Percentiles rank a stretch among this genome's conserved stretches.
Conservation (phyloP, 208 protist species). For the Trypanosoma conorhini region DNA sequence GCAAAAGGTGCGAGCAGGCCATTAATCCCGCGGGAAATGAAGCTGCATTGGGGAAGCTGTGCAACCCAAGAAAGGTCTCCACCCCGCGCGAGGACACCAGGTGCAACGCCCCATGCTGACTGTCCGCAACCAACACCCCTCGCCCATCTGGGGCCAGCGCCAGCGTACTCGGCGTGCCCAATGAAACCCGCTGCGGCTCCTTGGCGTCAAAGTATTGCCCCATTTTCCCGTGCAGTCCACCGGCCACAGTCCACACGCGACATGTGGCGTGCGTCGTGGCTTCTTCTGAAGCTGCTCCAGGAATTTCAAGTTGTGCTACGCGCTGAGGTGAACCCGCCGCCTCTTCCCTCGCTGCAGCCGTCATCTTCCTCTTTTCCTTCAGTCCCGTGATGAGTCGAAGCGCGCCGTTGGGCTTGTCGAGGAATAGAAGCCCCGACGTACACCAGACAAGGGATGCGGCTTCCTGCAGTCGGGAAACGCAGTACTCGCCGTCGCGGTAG, state of each 20-base stretch:
- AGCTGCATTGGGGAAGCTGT: constrained; percentile 28
- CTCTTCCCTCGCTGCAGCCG: neutral
- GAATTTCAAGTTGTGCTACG: neutral
- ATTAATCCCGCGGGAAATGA: neutral
- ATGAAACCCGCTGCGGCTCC: constrained; percentile 28
- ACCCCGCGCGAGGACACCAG: constrained; percentile 49
- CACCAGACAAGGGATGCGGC: constrained; percentile 65
- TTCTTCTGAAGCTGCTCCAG: constrained; percentile 5
- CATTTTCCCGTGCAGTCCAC: constrained; percentile 17
- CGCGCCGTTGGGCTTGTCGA: constrained; percentile 58
- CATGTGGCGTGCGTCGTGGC: neutral
- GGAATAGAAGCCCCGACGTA: constrained; percentile 62
- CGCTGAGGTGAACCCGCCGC: neutral
- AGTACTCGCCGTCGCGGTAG: constrained; percentile 73
- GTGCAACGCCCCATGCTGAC: constrained; percentile 42
- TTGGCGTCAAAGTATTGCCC: constrained; percentile 36
- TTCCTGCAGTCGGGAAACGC: constrained; percentile 41
- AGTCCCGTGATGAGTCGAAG: constrained; percentile 65
- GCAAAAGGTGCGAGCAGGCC: constrained; percentile 21
- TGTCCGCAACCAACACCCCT: constrained; percentile 50
- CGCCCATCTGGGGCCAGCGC: constrained; percentile 44
- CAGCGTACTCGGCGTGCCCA: constrained; percentile 51
- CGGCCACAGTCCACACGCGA: constrained; percentile 70
- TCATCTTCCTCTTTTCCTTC: constrained; percentile 2
- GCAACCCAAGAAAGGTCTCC: constrained; percentile 46